Conservation (phyloP, 2,329 filamentous ascomycete species). For the Verticillium alfalfae region DNA sequence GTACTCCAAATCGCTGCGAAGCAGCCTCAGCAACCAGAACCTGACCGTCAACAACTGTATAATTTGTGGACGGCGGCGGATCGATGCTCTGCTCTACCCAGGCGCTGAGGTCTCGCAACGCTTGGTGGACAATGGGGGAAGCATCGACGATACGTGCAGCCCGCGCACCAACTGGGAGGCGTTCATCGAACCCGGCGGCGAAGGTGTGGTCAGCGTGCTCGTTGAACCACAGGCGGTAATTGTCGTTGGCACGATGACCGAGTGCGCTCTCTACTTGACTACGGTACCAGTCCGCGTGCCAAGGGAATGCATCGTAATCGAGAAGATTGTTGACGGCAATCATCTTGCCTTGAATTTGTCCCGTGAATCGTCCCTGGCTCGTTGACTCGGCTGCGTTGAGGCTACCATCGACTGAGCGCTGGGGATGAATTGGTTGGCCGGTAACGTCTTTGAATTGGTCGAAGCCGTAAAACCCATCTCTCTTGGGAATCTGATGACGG, state of each 20-base stretch:
- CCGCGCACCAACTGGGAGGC: not conserved
- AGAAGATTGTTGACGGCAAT: conserved; percentile 14
- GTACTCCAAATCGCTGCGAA: conserved; percentile 11
- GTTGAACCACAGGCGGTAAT: conserved; percentile 14
- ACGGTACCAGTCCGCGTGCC: conserved; percentile 19
- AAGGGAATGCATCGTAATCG: conserved; percentile 15
- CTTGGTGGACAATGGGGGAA: conserved; percentile 8
- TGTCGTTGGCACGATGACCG: conserved; percentile 6
- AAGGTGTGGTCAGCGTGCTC: conserved; percentile 14
- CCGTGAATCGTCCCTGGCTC: conserved; percentile 3
- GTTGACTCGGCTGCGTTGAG: not conserved
- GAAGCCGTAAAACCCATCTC: conserved; percentile 9
- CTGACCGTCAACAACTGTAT: conserved; percentile 9
- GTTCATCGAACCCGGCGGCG: not conserved
- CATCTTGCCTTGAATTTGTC: conserved; percentile 12
- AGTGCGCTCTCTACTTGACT: conserved; percentile 6
- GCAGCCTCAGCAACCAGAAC: conserved; percentile 6
- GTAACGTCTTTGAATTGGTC: conserved; percentile 7
- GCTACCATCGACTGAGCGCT: conserved; percentile 3
- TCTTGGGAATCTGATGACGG: conserved; percentile 10
- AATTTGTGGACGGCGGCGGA: conserved; percentile 8
- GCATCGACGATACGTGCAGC: not conserved
- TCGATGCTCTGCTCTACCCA: conserved; percentile 11
- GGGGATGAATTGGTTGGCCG: conserved; percentile 6
- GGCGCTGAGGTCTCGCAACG: conserved; percentile 11